Conservation (phyloP, 768 basidiomycete genomes). For the Rhodotorula kratochvilovae region DNA sequence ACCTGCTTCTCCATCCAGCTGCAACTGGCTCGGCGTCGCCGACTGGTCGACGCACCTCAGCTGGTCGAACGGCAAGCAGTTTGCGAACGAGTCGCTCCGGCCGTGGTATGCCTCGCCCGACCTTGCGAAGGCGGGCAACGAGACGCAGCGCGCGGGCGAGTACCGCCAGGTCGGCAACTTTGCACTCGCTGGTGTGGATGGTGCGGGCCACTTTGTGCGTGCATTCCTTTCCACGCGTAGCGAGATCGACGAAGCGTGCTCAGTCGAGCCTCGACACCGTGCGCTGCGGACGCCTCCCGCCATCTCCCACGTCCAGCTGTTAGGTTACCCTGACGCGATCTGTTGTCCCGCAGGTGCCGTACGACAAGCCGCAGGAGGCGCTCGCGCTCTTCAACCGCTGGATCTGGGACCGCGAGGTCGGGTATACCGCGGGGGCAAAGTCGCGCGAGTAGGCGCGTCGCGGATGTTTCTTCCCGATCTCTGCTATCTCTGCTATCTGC, state of each 20-base stretch:
- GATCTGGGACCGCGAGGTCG: conserved; percentile 16
- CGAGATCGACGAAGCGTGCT: no score
- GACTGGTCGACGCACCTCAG: conserved; percentile 26
- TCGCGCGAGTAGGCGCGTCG: no score
- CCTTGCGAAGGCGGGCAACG: neutral
- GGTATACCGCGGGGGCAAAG: neutral
- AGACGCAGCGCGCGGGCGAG: conserved; percentile 29
- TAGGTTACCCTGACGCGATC: no score
- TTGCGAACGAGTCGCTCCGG: conserved; percentile 13
- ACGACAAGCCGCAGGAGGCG: conserved; percentile 38
- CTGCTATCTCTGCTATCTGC: no score
- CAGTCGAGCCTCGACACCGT: no score
- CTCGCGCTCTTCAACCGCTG: conserved; percentile 37
- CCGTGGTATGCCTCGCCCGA: conserved; percentile 28
- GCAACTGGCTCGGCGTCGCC: conserved; percentile 31
- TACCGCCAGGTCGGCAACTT: conserved; percentile 34
- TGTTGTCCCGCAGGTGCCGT: conserved; percentile 32
- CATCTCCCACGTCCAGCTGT: no score
- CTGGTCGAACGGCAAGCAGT: conserved; percentile 26
- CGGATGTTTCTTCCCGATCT: no score
- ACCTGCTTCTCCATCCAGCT: conserved; percentile 1
- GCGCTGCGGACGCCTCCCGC: no score
- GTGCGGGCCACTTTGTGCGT: conserved; percentile 36
- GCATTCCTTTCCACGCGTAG: neutral
- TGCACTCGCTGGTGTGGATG: conserved; percentile 42